These are phyloP conservation scores for Draba incana DNA, from an alignment of 345 rosid species.

Conservation along the genomic window DNA sequence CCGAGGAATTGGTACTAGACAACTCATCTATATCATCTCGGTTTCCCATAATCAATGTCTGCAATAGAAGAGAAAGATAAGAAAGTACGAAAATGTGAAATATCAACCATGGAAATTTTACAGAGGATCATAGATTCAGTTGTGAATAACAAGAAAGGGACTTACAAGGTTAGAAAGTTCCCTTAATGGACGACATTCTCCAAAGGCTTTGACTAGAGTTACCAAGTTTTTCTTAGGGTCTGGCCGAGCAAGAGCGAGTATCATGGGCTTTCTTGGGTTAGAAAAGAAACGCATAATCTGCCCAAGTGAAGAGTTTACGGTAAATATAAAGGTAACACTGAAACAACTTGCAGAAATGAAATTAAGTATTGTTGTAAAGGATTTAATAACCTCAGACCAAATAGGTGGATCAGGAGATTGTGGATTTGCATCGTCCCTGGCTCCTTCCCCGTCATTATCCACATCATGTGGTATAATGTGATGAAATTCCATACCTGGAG, in stretches of 20 bases:
- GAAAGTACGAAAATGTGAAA: neutral
- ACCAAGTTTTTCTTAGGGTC: slow-evolving; percentile 80
- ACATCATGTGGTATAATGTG: slow-evolving; percentile 69
- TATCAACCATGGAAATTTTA: neutral
- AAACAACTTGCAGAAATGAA: neutral
- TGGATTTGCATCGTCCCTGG: slow-evolving; percentile 56
- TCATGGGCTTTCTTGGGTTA: slow-evolving; percentile 74
- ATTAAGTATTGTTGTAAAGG: neutral
- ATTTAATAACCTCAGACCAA: slow-evolving; percentile 67
- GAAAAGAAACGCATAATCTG: slow-evolving; percentile 81
- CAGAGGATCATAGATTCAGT: neutral
- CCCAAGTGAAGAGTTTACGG: slow-evolving; percentile 28
- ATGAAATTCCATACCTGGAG: slow-evolving; percentile 93
- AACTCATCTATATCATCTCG: slow-evolving; percentile 72
- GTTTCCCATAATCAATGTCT: slow-evolving; percentile 77
- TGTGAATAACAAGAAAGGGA: slow-evolving; percentile 1
- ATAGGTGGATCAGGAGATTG: slow-evolving; percentile 67
- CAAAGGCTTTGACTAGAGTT: slow-evolving; percentile 74
- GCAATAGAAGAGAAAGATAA: slow-evolving; percentile 26
- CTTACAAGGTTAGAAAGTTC: slow-evolving; percentile 80
- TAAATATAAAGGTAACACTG: neutral
- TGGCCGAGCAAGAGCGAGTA: slow-evolving; percentile 80
- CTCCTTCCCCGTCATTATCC: slow-evolving; percentile 65
- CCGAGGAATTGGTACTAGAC: slow-evolving; percentile 62
- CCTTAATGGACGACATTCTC: slow-evolving; percentile 72